Base-by-base conservation (phyloP, 225 moss, liverwort and hornwort genomes). In the Polytrichum commune region DNA sequence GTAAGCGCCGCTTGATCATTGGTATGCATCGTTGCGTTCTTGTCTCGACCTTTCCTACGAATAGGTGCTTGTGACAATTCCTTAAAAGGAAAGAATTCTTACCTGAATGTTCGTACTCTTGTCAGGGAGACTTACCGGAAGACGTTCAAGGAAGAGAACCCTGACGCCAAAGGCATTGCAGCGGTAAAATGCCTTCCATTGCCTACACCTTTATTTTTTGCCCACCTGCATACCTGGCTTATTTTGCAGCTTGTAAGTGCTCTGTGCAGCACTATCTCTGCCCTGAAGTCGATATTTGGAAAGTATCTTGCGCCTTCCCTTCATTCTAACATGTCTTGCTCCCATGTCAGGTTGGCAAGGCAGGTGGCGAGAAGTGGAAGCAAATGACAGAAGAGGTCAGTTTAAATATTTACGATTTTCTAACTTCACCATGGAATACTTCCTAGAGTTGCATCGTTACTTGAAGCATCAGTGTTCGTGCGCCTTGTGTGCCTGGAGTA, bases 81-180 rank as follows among this genome's bases (percentile, higher is more conserved):
- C 63, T 5, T 0, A 19, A 25, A 65, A 6, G 18, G 19, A 13
- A 46, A 19, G 5, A 33, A 58, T 4, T 61, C 8, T 9, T 5
- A 30, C 57, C 64, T 78, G 29, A 73, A 54, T 6, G 2, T 46
- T 3, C 46, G 1, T 46, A 16, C 46, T 55, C 1, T 62, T 62
- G 53, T 20, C 26, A 89, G 88, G 88, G 85, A 85, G 27, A 70
- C 85, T 27, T 89, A 78, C 70, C 79, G 88, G 61, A 86, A 85
- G 70, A 80, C 68, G 10, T 86, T 73, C 1, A 89, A 85, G 78
- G 79, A 85, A 35, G 76, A 83, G 16, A 80, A 89, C 29, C 85
- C 82, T 46, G 72, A 85, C 10, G 63, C 65, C 0, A 89, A 89
- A 73, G 83, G 85, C 32, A 83, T 82, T 26, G 85, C 83, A 62